Percentiles rank a stretch among this genome's conserved stretches.
Conservation (phyloP, 2,329 filamentous ascomycete genomes). For the Aspergillus uvarum region DNA sequence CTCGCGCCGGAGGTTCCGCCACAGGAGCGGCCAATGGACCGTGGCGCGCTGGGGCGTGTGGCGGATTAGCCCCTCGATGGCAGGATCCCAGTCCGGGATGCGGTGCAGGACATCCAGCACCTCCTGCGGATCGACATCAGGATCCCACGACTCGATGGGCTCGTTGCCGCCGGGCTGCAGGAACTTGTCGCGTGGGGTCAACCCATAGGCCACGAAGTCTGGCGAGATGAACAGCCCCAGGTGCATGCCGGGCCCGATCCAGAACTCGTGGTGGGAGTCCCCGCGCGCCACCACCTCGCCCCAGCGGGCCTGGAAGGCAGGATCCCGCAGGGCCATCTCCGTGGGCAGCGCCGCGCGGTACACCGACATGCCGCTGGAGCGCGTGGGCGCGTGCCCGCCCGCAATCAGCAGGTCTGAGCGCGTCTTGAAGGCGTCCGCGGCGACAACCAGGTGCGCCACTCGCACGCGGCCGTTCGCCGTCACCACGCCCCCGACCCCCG, state of each 20-base stretch:
- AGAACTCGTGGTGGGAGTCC: slow-evolving; percentile 1
- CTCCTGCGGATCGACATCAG: slow-evolving; percentile 11
- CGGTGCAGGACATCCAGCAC: slow-evolving; percentile 15
- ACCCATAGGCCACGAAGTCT: slow-evolving; percentile 4
- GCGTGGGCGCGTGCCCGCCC: slow-evolving; percentile 3
- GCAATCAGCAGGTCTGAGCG: slow-evolving; percentile 5
- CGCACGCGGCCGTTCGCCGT: not conserved
- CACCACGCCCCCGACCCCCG: slow-evolving; percentile 2
- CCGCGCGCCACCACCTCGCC: not conserved
- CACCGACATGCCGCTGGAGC: slow-evolving; percentile 13
- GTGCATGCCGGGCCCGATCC: slow-evolving; percentile 11
- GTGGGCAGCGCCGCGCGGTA: slow-evolving; percentile 16
- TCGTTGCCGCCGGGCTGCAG: no score
- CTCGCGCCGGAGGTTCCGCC: slow-evolving; percentile 48
- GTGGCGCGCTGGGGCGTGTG: slow-evolving; percentile 31
- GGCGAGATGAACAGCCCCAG: slow-evolving; percentile 4
- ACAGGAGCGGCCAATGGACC: slow-evolving; percentile 51
- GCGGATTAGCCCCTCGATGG: slow-evolving; percentile 17
- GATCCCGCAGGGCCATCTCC: slow-evolving; percentile 19
- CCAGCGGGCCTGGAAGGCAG: slow-evolving; percentile 14
- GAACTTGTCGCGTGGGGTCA: slow-evolving; percentile 12
- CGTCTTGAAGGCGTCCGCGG: slow-evolving; percentile 10
- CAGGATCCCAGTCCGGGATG: slow-evolving; percentile 10
- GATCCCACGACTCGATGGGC: slow-evolving; percentile 14
- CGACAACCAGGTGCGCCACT: slow-evolving; percentile 11